These are phyloP conservation scores for Rhodomyrtus tomentosa DNA, from an alignment of 345 rosid genomes.

Conservation along the genomic window DNA sequence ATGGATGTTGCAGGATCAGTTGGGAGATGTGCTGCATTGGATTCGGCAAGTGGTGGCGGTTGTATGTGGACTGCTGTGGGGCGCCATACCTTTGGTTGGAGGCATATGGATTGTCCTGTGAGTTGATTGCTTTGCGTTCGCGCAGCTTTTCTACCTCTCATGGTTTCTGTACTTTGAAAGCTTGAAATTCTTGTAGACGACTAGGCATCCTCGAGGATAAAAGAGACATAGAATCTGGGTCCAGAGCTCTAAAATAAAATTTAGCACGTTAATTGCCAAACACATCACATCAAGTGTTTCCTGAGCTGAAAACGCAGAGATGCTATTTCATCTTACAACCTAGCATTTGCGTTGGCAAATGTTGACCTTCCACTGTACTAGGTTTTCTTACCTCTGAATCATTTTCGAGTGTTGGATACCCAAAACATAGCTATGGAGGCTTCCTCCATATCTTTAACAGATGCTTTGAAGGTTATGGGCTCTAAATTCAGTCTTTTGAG, in stretches of 20 bases:
- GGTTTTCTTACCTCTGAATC: not conserved
- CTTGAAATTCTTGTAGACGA: not conserved
- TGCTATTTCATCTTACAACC: not conserved
- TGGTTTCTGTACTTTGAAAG: not conserved
- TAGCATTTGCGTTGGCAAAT: not conserved
- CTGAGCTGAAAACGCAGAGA: not conserved
- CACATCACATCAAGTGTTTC: not conserved
- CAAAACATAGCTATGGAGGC: not conserved
- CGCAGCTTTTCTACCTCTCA: not conserved
- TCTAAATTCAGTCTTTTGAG: not conserved
- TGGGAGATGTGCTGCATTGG: slow-evolving; percentile 99
- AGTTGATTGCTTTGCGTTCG: slow-evolving; percentile 10
- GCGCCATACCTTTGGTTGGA: slow-evolving; percentile 78
- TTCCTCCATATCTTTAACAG: not conserved
- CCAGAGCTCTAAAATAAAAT: not conserved
- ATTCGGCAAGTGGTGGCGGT: slow-evolving; percentile 77
- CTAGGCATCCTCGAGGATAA: not conserved
- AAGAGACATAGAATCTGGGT: not conserved
- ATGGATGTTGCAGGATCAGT: slow-evolving; percentile 59
- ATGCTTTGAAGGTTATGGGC: not conserved
- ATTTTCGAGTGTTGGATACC: not conserved
- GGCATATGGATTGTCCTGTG: slow-evolving; percentile 82
- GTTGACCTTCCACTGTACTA: not conserved
- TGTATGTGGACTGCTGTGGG: slow-evolving; percentile 75
- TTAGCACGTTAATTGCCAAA: not conserved